Conservation (phyloP, 208 protist genomes). For the Trypanosomatidae sp. region DNA sequence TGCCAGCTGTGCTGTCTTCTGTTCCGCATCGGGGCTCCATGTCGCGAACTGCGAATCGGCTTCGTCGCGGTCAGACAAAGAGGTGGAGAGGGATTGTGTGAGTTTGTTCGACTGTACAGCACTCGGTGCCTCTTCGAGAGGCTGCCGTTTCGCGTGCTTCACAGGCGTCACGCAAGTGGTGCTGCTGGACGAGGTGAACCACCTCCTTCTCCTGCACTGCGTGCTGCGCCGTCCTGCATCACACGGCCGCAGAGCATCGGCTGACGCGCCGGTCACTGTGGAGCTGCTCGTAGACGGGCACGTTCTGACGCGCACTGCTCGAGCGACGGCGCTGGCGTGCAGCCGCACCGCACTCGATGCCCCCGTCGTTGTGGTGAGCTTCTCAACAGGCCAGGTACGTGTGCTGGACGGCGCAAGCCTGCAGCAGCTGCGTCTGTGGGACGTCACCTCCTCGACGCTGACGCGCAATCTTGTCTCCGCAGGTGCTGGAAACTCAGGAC, state of each 20-base stretch:
- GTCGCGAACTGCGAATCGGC: no score
- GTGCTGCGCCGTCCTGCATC: no score
- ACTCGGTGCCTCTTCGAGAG: constrained; percentile 18
- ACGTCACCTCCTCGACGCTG: constrained; percentile 3
- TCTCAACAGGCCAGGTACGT: constrained; percentile 57
- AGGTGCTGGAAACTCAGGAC: background rate
- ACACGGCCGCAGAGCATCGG: background rate
- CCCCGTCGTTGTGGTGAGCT: constrained; percentile 48
- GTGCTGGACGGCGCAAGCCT: constrained; percentile 60
- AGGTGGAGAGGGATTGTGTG: no score
- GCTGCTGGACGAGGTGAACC: constrained; percentile 23
- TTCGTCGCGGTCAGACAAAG: no score
- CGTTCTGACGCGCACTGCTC: constrained; percentile 29
- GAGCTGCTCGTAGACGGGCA: constrained; percentile 64
- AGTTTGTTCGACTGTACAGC: constrained; percentile 3
- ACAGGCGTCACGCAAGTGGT: constrained; percentile 10
- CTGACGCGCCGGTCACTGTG: background rate
- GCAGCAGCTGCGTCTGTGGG: constrained; percentile 20
- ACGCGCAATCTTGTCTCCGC: background rate
- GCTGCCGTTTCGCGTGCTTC: constrained; percentile 18
- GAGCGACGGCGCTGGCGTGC: constrained; percentile 37
- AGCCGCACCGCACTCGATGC: constrained; percentile 28
- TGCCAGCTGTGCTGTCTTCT: no score
- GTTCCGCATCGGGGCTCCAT: no score
- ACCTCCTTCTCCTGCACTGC: constrained; percentile 20